Evolutionary conservation across 2,329 filamentous ascomycete species (phyloP).

Genomic region (Penicillium sp.): DNA sequence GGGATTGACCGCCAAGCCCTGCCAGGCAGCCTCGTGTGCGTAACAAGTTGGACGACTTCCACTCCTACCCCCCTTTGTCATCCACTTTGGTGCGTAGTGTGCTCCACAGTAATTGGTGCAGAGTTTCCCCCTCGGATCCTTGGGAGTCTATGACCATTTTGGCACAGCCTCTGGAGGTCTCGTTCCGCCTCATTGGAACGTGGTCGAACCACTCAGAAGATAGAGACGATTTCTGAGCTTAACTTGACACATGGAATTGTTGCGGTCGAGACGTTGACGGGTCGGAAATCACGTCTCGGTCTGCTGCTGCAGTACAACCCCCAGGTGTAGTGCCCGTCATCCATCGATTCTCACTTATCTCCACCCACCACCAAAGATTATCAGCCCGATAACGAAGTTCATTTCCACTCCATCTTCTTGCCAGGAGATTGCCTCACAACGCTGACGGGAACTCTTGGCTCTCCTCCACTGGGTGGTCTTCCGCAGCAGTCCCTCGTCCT

Average conservation of each 20-base stretch:
- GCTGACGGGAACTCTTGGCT: no score
- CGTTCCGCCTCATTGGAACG: slow-evolving; percentile 5
- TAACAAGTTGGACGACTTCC: no score
- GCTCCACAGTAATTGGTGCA: no score
- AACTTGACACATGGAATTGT: neutral
- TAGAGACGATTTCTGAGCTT: neutral
- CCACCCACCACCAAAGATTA: slow-evolving; percentile 3
- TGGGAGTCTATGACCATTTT: neutral
- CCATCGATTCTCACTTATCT: slow-evolving; percentile 8
- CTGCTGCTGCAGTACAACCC: slow-evolving; percentile 2
- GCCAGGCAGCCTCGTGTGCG: slow-evolving; percentile 13
- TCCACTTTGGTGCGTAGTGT: slow-evolving; percentile 9
- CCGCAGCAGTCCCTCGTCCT: slow-evolving; percentile 1
- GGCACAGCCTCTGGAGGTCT: slow-evolving; percentile 2
- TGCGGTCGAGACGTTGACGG: neutral
- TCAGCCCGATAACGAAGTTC: slow-evolving; percentile 7
- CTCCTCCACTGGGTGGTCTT: neutral
- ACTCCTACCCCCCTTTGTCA: no score
- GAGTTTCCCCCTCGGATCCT: no score
- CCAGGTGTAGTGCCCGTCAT: slow-evolving; percentile 11
- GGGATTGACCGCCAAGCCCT: no score
- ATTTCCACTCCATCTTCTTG: neutral
- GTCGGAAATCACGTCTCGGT: slow-evolving; percentile 1
- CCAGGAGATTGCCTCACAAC: slow-evolving; percentile 1
- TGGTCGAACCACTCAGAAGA: slow-evolving; percentile 2